These are phyloP conservation scores for Vitis rupestris DNA, from an alignment of 164 flowering plant species.

Conservation along the genomic window DNA sequence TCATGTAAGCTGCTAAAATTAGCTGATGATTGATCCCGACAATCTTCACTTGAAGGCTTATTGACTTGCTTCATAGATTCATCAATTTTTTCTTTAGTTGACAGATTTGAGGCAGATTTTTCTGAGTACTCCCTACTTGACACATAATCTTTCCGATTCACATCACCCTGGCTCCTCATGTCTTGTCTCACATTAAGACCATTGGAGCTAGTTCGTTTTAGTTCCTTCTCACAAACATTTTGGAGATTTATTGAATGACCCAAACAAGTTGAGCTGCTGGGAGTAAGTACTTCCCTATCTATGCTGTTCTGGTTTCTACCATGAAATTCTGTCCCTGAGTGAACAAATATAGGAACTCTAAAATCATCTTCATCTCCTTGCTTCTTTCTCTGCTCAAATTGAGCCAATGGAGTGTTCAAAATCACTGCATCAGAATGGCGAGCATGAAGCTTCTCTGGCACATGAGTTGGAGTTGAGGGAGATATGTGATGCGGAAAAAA, in stretches of 20 bases:
- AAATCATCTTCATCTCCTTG: slow-evolving; percentile 66
- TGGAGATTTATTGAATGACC: slow-evolving; percentile 18
- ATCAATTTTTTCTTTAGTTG: slow-evolving; percentile 23
- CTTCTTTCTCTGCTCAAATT: slow-evolving; percentile 32
- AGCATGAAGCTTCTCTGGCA: slow-evolving; percentile 30
- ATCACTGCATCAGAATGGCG: slow-evolving; percentile 22
- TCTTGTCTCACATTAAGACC: slow-evolving; percentile 27
- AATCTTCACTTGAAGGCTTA: slow-evolving; percentile 18
- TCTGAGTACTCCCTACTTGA: slow-evolving; percentile 14
- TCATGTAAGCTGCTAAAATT: slow-evolving; percentile 18
- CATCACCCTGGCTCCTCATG: slow-evolving; percentile 19
- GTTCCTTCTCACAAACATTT: slow-evolving; percentile 22
- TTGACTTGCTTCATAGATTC: slow-evolving; percentile 22
- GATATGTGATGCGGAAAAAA: slow-evolving; percentile 27
- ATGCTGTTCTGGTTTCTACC: slow-evolving; percentile 15
- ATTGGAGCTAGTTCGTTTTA: slow-evolving; percentile 19
- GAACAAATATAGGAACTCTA: slow-evolving; percentile 57
- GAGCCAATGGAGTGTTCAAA: slow-evolving; percentile 20
- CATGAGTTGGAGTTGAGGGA: slow-evolving; percentile 26
- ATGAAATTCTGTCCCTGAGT: slow-evolving; percentile 18
- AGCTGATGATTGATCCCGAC: slow-evolving; percentile 7
- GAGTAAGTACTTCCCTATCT: slow-evolving; percentile 27
- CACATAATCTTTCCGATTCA: slow-evolving; percentile 14
- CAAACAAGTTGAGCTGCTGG: slow-evolving; percentile 19
- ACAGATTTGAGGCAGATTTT: slow-evolving; percentile 23